A percentile compares a stretch with the other conserved stretches of the same genome.
These are phyloP conservation scores for Clonostachys byssicola DNA, from an alignment of 2,329 filamentous ascomycete genomes.

Conservation along the genomic window DNA sequence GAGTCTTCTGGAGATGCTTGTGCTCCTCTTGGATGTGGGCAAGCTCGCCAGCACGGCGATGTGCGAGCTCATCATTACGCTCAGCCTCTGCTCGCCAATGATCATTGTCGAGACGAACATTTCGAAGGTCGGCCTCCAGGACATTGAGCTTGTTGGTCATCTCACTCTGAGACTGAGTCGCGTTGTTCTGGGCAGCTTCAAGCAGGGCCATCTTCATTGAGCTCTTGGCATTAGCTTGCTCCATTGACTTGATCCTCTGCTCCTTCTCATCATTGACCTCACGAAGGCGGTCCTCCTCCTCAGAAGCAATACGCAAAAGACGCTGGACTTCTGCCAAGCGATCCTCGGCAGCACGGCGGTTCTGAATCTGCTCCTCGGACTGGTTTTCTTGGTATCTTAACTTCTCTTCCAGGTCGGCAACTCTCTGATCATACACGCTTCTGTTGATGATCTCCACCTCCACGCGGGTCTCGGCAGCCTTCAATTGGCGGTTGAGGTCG, in stretches of 20 bases:
- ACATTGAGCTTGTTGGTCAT: slow-evolving; percentile 49
- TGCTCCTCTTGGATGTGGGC: slow-evolving; percentile 52
- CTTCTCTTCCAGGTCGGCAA: slow-evolving; percentile 66
- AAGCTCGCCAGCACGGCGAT: slow-evolving; percentile 44
- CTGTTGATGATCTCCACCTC: slow-evolving; percentile 59
- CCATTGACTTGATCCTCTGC: slow-evolving; percentile 56
- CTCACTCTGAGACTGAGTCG: slow-evolving; percentile 49
- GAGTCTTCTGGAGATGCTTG: slow-evolving; percentile 68
- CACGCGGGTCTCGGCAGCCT: slow-evolving; percentile 53
- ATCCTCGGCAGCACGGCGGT: slow-evolving; percentile 66
- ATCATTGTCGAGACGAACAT: slow-evolving; percentile 51
- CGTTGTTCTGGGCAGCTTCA: slow-evolving; percentile 60
- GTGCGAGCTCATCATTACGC: slow-evolving; percentile 46
- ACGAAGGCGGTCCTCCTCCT: slow-evolving; percentile 66
- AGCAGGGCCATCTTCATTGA: slow-evolving; percentile 62
- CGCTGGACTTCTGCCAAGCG: slow-evolving; percentile 69
- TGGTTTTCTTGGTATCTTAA: slow-evolving; percentile 59
- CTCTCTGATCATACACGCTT: slow-evolving; percentile 54
- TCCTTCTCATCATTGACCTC: slow-evolving; percentile 66
- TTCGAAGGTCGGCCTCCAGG: slow-evolving; percentile 50
- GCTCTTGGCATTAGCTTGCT: slow-evolving; percentile 50
- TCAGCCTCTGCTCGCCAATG: slow-evolving; percentile 61
- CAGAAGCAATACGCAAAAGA: slow-evolving; percentile 63
- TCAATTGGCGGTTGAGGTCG: slow-evolving; percentile 49
- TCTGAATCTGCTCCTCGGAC: slow-evolving; percentile 59